Percentiles rank a stretch among this genome's conserved stretches.
These are phyloP conservation scores for Solanum corneliomulleri DNA, from an alignment of 257 asterid species.

Conservation along the genomic window DNA sequence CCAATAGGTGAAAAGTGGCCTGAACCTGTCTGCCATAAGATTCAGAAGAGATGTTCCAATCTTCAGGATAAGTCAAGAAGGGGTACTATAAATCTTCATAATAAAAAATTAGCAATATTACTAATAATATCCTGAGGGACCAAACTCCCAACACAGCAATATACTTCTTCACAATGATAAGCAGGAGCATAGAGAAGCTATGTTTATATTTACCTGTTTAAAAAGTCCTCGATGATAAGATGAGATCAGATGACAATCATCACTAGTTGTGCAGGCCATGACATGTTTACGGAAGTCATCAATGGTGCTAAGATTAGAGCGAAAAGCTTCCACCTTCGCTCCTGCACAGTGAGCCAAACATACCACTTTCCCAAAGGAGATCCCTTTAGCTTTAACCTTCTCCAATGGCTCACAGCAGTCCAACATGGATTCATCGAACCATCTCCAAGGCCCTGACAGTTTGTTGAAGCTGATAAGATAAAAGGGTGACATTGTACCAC, in stretches of 20 bases:
- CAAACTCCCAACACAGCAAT: not conserved
- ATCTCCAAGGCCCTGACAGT: slow-evolving; percentile 95
- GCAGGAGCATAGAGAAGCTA: not conserved
- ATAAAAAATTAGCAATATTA: not conserved
- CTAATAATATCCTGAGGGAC: not conserved
- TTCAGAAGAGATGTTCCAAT: slow-evolving; percentile 10
- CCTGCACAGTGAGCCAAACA: slow-evolving; percentile 99
- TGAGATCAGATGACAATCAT: slow-evolving; percentile 79
- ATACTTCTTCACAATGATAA: not conserved
- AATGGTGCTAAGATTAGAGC: slow-evolving; percentile 67
- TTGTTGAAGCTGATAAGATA: slow-evolving; percentile 10
- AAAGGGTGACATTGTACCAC: not conserved
- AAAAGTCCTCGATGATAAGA: slow-evolving; percentile 81
- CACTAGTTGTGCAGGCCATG: slow-evolving; percentile 64
- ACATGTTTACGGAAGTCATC: slow-evolving; percentile 85
- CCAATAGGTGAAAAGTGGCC: slow-evolving; percentile 99
- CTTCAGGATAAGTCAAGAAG: not conserved
- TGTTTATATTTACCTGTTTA: slow-evolving; percentile 41
- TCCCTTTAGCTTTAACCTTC: slow-evolving; percentile 81
- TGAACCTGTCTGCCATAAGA: slow-evolving; percentile 68
- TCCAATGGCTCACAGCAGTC: slow-evolving; percentile 98
- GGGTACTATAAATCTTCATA: not conserved
- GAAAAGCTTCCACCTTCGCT: slow-evolving; percentile 87
- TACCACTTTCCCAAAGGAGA: slow-evolving; percentile 85
- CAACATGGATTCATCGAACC: slow-evolving; percentile 98